A percentile compares a stretch with the other conserved stretches of the same genome.
Evolutionary conservation across 2,329 filamentous ascomycete species (phyloP).

Genomic region (Claviceps pazoutovae): DNA sequence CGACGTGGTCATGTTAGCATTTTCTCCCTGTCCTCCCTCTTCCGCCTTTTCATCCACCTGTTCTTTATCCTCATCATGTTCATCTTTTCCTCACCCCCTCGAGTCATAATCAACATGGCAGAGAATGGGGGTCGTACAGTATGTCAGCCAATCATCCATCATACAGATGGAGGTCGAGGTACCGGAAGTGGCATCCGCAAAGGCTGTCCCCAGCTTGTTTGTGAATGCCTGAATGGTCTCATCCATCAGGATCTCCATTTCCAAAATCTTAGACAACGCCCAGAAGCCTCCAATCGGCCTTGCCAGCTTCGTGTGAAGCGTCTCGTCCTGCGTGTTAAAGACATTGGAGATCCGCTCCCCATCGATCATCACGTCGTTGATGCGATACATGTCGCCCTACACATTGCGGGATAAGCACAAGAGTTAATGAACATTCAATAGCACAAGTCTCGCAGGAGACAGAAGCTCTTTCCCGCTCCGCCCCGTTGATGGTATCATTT

Average conservation of each 20-base stretch:
- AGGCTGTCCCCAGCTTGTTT: conserved; percentile 4
- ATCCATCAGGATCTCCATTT: conserved; percentile 9
- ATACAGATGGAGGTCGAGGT: conserved; percentile 3
- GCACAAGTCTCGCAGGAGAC: no score
- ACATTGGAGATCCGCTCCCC: conserved; percentile 9
- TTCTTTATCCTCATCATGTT: background rate
- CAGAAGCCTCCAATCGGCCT: conserved; percentile 9
- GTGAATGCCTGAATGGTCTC: conserved; percentile 7
- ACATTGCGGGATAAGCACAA: background rate
- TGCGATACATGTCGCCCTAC: conserved; percentile 10
- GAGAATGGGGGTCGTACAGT: conserved; percentile 4
- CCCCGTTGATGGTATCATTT: no score
- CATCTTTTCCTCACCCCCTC: background rate
- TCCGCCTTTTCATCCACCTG: background rate
- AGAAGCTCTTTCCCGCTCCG: no score
- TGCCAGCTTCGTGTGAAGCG: conserved; percentile 7
- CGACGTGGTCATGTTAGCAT: background rate
- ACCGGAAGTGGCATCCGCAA: conserved; percentile 4
- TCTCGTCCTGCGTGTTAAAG: conserved; percentile 10
- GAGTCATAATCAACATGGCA: background rate
- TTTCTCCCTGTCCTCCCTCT: background rate
- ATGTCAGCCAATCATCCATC: conserved; percentile 10
- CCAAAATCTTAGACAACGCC: conserved; percentile 8
- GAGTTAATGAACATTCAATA: background rate
- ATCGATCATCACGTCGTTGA: conserved; percentile 9